These are phyloP conservation scores for Fraxinus excelsior DNA, from an alignment of 257 asterid species.

Conservation along the genomic window DNA sequence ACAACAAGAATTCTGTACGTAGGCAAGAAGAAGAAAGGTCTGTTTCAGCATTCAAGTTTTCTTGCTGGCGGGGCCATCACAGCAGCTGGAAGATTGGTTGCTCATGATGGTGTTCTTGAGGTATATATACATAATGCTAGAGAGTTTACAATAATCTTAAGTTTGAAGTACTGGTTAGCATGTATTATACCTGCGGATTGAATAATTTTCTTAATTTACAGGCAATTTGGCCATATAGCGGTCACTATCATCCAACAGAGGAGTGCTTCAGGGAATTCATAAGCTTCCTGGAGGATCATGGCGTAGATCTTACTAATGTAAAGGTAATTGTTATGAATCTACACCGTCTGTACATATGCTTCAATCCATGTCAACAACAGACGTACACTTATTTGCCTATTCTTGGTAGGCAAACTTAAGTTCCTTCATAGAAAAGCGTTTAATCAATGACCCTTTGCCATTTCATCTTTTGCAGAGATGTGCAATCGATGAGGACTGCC, in stretches of 20 bases:
- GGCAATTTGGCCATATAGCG: slow-evolving; percentile 66
- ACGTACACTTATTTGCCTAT: no score
- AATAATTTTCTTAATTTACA: slow-evolving; percentile 17
- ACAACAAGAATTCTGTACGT: slow-evolving; percentile 25
- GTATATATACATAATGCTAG: slow-evolving; percentile 14
- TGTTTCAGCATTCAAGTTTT: slow-evolving; percentile 31
- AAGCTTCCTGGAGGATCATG: slow-evolving; percentile 47
- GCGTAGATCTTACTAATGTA: slow-evolving; percentile 49
- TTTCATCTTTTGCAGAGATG: slow-evolving; percentile 38
- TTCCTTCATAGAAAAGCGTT: neutral
- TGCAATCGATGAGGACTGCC: slow-evolving; percentile 47
- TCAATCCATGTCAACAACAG: no score
- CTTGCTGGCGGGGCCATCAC: slow-evolving; percentile 33
- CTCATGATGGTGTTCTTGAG: slow-evolving; percentile 25
- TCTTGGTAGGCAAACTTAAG: neutral
- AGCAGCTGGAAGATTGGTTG: slow-evolving; percentile 31
- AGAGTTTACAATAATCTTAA: neutral
- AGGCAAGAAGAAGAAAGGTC: slow-evolving; percentile 27
- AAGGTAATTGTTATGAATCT: slow-evolving; percentile 31
- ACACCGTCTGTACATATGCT: no score
- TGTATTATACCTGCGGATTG: no score
- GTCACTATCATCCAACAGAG: slow-evolving; percentile 61
- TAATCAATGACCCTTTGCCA: neutral
- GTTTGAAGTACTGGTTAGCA: neutral
- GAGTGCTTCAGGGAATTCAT: slow-evolving; percentile 52